Percentiles rank a stretch among this genome's conserved stretches.
phyloP scores from a whole-genome alignment of 805 yeast genomes.

The Pichia exigua region DNA sequence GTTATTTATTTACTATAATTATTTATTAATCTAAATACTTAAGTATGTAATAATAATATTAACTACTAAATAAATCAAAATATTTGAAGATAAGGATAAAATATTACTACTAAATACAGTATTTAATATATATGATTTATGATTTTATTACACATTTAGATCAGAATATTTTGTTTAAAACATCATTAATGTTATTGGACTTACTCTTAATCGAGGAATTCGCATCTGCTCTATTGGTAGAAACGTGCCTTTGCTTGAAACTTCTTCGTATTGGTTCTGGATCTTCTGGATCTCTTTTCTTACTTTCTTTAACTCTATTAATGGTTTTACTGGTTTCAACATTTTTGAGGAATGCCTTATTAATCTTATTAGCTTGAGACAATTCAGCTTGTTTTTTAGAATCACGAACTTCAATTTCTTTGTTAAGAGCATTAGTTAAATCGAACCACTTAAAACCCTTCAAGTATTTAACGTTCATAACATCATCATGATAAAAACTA shows the following conservation, averaged over 20 bases:
- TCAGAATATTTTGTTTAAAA: constrained; percentile 47
- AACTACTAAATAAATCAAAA: too few relatives aligned
- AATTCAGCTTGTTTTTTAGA: constrained; percentile 82
- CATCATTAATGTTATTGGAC: constrained; percentile 32
- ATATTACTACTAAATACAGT: too few relatives aligned
- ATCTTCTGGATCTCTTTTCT: constrained; percentile 28
- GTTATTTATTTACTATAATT: background rate
- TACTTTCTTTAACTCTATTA: constrained; percentile 51
- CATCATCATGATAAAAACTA: constrained; percentile 86
- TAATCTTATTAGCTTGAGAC: constrained; percentile 79
- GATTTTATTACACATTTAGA: background rate
- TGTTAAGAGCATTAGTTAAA: constrained; percentile 85
- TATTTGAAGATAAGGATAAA: too few relatives aligned
- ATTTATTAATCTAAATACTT: background rate
- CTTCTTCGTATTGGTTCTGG: constrained; percentile 38
- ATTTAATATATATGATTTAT: too few relatives aligned
- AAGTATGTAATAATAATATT: too few relatives aligned
- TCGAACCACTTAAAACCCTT: constrained; percentile 94
- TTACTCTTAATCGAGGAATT: constrained; percentile 34
- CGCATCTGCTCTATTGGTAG: constrained; percentile 62
- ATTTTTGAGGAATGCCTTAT: constrained; percentile 73
- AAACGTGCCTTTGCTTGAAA: constrained; percentile 64
- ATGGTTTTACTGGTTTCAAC: constrained; percentile 84
- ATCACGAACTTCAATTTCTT: constrained; percentile 83
- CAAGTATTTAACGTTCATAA: constrained; percentile 81